A percentile compares a stretch with the other conserved stretches of the same genome.
Conservation (phyloP, 768 basidiomycete genomes). For the Rhizopogon vesiculosus region DNA sequence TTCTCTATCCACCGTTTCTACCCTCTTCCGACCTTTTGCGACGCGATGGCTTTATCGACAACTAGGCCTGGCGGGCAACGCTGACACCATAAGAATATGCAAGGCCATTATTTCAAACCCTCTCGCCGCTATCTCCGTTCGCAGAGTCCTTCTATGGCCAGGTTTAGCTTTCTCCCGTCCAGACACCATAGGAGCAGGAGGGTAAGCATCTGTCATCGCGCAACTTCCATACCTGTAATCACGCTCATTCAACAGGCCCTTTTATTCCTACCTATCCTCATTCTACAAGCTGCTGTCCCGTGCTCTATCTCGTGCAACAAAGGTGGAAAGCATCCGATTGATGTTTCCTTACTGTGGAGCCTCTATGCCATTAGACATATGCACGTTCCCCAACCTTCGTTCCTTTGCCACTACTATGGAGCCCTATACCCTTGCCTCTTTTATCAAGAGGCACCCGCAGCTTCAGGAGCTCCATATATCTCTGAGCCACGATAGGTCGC, state of each 20-base stretch:
- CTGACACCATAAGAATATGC: neutral
- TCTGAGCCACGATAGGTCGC: neutral
- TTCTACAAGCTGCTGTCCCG: neutral
- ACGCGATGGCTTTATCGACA: constrained; percentile 3
- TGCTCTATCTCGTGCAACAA: neutral
- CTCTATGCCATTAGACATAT: neutral
- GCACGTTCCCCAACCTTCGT: constrained; percentile 1
- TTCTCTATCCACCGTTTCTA: neutral
- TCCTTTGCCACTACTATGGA: constrained; percentile 1
- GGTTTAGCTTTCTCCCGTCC: neutral
- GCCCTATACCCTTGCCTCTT: neutral
- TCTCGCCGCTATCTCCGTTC: constrained; percentile 2
- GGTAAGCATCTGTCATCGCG: neutral
- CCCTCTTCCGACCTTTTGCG: neutral
- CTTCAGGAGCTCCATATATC: constrained; percentile 1
- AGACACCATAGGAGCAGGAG: neutral
- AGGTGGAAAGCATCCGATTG: neutral
- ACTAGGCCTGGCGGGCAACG: neutral
- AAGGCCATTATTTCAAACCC: constrained; percentile 3
- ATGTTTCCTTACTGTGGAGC: constrained; percentile 3
- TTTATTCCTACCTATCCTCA: constrained; percentile 2
- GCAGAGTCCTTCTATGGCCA: neutral
- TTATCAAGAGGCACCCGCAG: constrained; percentile 1
- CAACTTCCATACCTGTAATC: neutral
- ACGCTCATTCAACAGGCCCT: neutral